Conservation (phyloP, 2,329 filamentous ascomycete species). For the Calonectria honghensis region DNA sequence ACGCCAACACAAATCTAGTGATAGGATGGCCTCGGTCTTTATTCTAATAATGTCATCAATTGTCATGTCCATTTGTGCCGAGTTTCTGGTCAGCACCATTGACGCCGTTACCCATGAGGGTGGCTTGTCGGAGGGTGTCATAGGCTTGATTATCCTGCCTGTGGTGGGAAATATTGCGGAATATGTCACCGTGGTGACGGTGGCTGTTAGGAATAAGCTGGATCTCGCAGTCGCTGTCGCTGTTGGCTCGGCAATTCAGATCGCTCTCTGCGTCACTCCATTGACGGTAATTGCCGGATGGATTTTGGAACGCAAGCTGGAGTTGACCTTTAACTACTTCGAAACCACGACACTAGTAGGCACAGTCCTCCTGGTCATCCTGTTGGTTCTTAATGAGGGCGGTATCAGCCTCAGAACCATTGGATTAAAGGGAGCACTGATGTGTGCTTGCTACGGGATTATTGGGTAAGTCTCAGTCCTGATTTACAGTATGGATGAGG, state of each 20-base stretch:
- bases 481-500: not conserved
- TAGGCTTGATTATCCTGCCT: conserved; percentile 77
- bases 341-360: conserved; percentile 85
- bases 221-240: conserved; percentile 78
- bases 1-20: conserved; percentile 34
- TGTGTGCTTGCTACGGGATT: conserved; percentile 73
- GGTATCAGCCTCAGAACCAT: conserved; percentile 77
- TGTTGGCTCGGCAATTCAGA: conserved; percentile 77
- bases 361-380: conserved; percentile 82
- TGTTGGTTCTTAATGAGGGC: conserved; percentile 83
- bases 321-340: conserved; percentile 84
- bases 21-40: conserved; percentile 65
- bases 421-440: conserved; percentile 72
- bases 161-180: conserved; percentile 79
- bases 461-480: conserved; percentile 60
- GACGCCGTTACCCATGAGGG: conserved; percentile 70
- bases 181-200: conserved; percentile 77
- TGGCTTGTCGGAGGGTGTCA: conserved; percentile 73
- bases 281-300: conserved; percentile 77
- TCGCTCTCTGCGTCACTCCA: conserved; percentile 77
- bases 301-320: conserved; percentile 72
- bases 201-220: conserved; percentile 76
- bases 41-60: conserved; percentile 72
- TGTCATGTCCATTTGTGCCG: conserved; percentile 76
- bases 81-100: conserved; percentile 77